Evolutionary conservation across 164 flowering plant genomes (phyloP), one percentile per base, ranked within the genome.

Genomic region (Amborella trichopoda): DNA sequence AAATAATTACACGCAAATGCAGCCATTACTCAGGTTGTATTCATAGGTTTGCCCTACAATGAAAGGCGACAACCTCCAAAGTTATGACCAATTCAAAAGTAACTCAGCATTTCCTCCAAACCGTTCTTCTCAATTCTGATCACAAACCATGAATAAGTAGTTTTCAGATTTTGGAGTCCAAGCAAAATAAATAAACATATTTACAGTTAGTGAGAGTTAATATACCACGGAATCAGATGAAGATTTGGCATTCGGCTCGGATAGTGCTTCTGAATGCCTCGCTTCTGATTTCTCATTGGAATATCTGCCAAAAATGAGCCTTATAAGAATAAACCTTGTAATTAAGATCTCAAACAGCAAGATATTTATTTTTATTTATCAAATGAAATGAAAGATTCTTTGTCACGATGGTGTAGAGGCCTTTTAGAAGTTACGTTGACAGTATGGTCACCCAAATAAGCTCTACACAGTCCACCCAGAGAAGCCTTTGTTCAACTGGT

Each of bases 371-470:
- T 26, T 12, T 2, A 10, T 17, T 11, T n/a, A 25, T n/a, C 18
- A 3, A 30, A 25, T 3, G 18, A 26, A 18, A 5, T 28, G 14
- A 14, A 10, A 26, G 50, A 46, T 18, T 16, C 24, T 14, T 2
- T 11, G 30, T 8, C 10, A 9, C 19, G 13, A 16, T 10, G 23
- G 8, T 21, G 9, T 4, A 5, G 39, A 18, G 21, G 6, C 25
- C n/a, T n/a, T n/a, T 30, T 22, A 43, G 8, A 37, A 57, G 83
- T 75, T 71, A 91, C 96, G 93, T 86, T 20, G 98, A 87, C 4
- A 91, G 80, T 56, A 91, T 86, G 22, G 96, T 91, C 28, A 91
- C 98, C 96, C 98, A 91, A 30, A 91, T 61, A 50, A 91, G 93
- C 66, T 91, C 96, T 40, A 91, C 82, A 45, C 87, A 81, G 33